Percentiles rank a stretch among this genome's conserved stretches.
Conservation (phyloP, 306 rosid species). For the Lagenaria siceraria region DNA sequence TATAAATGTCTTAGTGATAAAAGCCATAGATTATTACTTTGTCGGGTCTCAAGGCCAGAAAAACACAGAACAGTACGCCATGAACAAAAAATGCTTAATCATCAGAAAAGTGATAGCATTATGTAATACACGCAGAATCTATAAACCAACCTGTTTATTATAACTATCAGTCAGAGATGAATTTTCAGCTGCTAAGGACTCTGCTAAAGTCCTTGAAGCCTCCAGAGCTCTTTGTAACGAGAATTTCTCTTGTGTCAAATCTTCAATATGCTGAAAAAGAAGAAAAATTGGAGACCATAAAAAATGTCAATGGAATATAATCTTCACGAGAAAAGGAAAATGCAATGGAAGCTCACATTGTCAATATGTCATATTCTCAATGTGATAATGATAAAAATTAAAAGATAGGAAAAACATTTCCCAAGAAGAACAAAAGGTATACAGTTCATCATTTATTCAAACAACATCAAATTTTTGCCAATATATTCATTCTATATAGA, state of each 20-base stretch:
- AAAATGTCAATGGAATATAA: background rate
- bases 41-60: background rate
- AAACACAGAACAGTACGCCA: background rate
- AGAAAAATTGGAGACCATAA: background rate
- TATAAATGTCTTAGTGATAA: background rate
- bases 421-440: background rate
- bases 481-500: background rate
- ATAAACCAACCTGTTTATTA: constrained; percentile 71
- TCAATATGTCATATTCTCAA: background rate
- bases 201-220: constrained; percentile 63
- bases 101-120: background rate
- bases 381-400: background rate
- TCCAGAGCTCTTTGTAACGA: constrained; percentile 86
- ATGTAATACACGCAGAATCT: background rate
- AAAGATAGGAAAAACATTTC: background rate
- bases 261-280: constrained; percentile 82
- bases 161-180: constrained; percentile 83
- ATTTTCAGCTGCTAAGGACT: constrained; percentile 91
- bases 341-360: background rate
- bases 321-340: background rate
- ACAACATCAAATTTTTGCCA: background rate
- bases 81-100: background rate
- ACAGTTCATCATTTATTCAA: constrained; percentile 1
- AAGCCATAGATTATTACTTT: background rate
- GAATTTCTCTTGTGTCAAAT: constrained; percentile 84